Evolutionary conservation across 2,329 filamentous ascomycete genomes (phyloP), one percentile per base, ranked within the genome.

Genomic region (Macrophomina phaseolina): DNA sequence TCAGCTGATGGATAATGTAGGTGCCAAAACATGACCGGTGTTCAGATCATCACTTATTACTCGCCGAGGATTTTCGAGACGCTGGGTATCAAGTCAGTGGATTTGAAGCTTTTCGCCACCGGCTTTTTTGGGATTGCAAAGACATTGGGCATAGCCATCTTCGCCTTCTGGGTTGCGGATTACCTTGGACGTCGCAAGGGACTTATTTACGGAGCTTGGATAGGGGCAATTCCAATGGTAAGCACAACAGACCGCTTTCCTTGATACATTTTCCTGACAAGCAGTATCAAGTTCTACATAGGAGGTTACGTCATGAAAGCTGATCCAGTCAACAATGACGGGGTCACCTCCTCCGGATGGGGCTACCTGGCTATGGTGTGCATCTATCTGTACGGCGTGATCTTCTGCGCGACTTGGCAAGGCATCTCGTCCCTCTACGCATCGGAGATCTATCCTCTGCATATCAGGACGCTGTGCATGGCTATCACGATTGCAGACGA

Each of bases 371-470:
- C 85, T 7, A 86, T 84, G 38, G 84, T 84, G 2, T 84, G 83
- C 72, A 82, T 87, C 30, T 86, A 86, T 76, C 76, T 86, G 0
- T 86, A 86, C 69, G 84, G 80, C 1, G 79, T 85, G 52, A 85
- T 86, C 69, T 85, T 85, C 56, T 84, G 78, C 61, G 78, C 79
- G 0, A 80, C 78, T 1, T 81, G 80, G 79, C 78, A 81, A 58
- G 77, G 75, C 1, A 79, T 80, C 12, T 76, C 78, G 0, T 81
- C 77, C 76, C 81, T 81, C 0, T 82, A 83, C 64, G 80, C 79
- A 8, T 81, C 81, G 2, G 84, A 86, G 68, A 84, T 85, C 64
- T 85, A 84, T 69, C 78, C 77, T 0, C 70, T 80, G 23, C 76
- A 80, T 46, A 80, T 81, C 62, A 73, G 78, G 34, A 78, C 79